phyloP scores from a whole-genome alignment of 805 yeast species.

The Osmozyma mogii region DNA sequence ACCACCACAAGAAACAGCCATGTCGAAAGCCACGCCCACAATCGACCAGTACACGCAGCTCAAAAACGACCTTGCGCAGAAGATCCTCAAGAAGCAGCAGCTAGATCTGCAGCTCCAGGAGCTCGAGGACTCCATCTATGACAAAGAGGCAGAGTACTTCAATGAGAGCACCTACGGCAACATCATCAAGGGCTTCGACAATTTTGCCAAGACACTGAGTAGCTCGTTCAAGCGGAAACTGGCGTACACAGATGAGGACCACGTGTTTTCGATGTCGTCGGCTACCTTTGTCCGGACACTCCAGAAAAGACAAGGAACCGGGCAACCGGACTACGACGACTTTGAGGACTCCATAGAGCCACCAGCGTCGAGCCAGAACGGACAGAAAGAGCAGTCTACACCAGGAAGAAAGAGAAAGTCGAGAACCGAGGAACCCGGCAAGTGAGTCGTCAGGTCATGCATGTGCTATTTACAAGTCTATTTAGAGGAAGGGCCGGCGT shows the following conservation, averaged over 20 bases:
- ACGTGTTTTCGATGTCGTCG: constrained; percentile 72
- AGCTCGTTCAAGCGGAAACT: constrained; percentile 40
- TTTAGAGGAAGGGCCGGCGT: no score
- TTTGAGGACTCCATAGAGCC: constrained; percentile 15
- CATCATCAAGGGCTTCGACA: constrained; percentile 87
- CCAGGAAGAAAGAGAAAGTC: constrained; percentile 11
- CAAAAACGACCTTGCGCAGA: constrained; percentile 57
- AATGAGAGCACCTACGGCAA: constrained; percentile 69
- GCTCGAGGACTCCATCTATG: constrained; percentile 73
- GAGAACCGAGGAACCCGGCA: constrained; percentile 1
- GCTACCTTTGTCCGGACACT: constrained; percentile 56
- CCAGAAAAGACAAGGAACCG: constrained; percentile 39
- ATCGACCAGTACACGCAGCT: constrained; percentile 55
- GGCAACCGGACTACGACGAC: constrained; percentile 13
- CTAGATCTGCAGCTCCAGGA: constrained; percentile 56
- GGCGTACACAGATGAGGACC: constrained; percentile 62
- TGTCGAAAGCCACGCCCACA: constrained; percentile 11
- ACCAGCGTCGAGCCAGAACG: constrained; percentile 1
- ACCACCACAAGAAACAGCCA: no score
- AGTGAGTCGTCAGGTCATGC: no score
- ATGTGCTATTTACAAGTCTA: no score
- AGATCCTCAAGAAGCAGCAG: constrained; percentile 51
- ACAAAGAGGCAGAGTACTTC: constrained; percentile 69
- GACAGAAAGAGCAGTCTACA: constrained; percentile 5
- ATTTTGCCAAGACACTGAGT: constrained; percentile 45